These are phyloP conservation scores for Arthrinium puccinioides DNA, from an alignment of 2,329 filamentous ascomycete species.

Conservation along the genomic window DNA sequence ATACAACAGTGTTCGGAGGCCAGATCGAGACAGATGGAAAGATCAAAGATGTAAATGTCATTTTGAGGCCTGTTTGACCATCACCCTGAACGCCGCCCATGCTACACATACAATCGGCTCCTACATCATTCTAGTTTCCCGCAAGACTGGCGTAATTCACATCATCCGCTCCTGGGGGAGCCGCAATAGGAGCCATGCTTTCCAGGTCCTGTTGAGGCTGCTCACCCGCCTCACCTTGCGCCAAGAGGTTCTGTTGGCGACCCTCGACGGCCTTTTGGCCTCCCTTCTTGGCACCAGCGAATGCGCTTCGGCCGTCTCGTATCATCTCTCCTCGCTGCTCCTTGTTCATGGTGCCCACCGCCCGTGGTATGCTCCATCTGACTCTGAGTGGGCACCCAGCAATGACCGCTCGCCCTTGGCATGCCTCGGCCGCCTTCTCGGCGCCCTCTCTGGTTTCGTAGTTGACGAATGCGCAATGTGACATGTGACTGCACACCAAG, in stretches of 20 bases:
- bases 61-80: too few relatives aligned
- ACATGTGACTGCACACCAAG: conserved; percentile 91
- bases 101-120: conserved; percentile 10
- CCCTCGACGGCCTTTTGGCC: conserved; percentile 22
- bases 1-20: too few relatives aligned
- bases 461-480: conserved; percentile 95
- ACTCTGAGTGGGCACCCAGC: conserved; percentile 85
- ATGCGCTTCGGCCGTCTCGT: conserved; percentile 62
- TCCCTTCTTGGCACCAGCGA: conserved; percentile 30
- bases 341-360: conserved; percentile 83
- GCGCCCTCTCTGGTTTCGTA: conserved; percentile 79
- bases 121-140: conserved; percentile 56
- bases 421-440: conserved; percentile 76
- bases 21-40: too few relatives aligned
- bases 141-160: conserved; percentile 79
- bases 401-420: conserved; percentile 83
- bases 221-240: conserved; percentile 18
- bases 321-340: conserved; percentile 78
- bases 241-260: conserved; percentile 16
- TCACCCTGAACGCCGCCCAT: conserved; percentile 23
- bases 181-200: conserved; percentile 47
- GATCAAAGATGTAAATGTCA: too few relatives aligned
- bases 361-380: conserved; percentile 88
- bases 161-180: conserved; percentile 72
- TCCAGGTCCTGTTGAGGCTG: conserved; percentile 20